Conservation (phyloP, 495 filamentous ascomycete genomes). For the Tricharina praecox region DNA sequence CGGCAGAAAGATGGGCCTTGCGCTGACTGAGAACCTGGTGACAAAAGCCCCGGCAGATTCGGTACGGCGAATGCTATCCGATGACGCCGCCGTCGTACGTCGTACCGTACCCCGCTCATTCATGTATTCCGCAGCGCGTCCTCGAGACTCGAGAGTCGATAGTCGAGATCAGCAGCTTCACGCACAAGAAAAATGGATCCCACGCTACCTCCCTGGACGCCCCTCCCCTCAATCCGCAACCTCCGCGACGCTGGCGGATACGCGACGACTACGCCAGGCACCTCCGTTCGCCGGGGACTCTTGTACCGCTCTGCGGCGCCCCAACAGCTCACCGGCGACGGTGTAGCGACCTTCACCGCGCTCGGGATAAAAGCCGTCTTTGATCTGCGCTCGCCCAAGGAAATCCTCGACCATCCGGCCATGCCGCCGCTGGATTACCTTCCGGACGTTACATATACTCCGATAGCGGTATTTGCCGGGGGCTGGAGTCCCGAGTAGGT, state of each 20-base stretch:
- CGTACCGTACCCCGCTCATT: too few species aligned
- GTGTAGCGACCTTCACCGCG: background rate
- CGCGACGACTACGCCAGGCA: slow-evolving; percentile 25
- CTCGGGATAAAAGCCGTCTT: slow-evolving; percentile 43
- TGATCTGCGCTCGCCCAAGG: slow-evolving; percentile 42
- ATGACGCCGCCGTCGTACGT: too few species aligned
- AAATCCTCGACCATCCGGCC: slow-evolving; percentile 18
- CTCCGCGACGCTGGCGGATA: slow-evolving; percentile 45
- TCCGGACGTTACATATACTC: slow-evolving; percentile 34
- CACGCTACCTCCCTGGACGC: background rate
- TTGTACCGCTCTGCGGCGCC: slow-evolving; percentile 45
- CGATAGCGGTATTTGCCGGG: slow-evolving; percentile 39
- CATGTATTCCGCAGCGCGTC: too few species aligned
- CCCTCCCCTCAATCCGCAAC: slow-evolving; percentile 38
- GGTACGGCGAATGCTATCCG: too few species aligned
- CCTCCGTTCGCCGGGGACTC: slow-evolving; percentile 32
- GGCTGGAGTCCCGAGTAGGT: slow-evolving; percentile 41
- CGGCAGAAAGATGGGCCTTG: too few species aligned
- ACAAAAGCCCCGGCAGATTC: too few species aligned
- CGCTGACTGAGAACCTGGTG: too few species aligned
- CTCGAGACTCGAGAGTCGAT: too few species aligned
- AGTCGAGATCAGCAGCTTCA: too few species aligned
- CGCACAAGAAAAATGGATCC: too few species aligned
- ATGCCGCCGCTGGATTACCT: slow-evolving; percentile 31
- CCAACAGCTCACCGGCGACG: slow-evolving; percentile 21